Evolutionary conservation across 1,139 yeast species (phyloP), one percentile per base, ranked within the genome.

Genomic region (Casaregolazyma suthepensis): DNA sequence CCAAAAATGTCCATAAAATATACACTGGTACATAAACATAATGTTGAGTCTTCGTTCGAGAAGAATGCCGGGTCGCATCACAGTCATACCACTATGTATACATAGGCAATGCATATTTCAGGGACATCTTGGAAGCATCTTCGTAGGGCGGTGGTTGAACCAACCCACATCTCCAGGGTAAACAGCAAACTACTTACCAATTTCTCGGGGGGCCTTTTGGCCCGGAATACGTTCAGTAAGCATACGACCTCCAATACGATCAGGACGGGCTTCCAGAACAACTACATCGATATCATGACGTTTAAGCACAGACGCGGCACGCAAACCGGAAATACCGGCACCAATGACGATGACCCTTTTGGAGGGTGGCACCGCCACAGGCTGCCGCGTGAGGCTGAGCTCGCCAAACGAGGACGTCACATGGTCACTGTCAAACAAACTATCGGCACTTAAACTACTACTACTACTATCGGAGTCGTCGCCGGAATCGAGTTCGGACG

Each of bases 311-410:
- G 80, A 73, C 0, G 90, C 89, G 0, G 94, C 85, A 59, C 85
- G 84, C 46, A 87, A 72, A 0, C 94, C 96, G 0, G 93, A 68
- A 1, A 86, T 80, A 0, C 96, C 95, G 15, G 86, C 94, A 6
- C 96, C 96, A n/a, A 87, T 72, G 4, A 87, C 73, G 1, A 76
- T 65, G 13, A 76, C 80, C 37, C 40, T 23, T 29, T 46, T 26
- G 18, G 51, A 42, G 18, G 51, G 26, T 17, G 40, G 29, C 2
- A 38, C 15, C 35, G n/a, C 15, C 12, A 43, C 9, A 18, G 45
- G 45, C 15, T 22, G 18, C 13, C 13, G 46, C 31, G 46, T 43
- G 19, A 52, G 45, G 10, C 56, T 50, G n/a, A 56, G 45, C n/a
- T 51, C 54, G 26, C 53, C 48, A 35, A 52, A 52, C 19, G 56